These are phyloP conservation scores for Phylloporus sp. DNA, from an alignment of 768 basidiomycete species.

Conservation along the genomic window DNA sequence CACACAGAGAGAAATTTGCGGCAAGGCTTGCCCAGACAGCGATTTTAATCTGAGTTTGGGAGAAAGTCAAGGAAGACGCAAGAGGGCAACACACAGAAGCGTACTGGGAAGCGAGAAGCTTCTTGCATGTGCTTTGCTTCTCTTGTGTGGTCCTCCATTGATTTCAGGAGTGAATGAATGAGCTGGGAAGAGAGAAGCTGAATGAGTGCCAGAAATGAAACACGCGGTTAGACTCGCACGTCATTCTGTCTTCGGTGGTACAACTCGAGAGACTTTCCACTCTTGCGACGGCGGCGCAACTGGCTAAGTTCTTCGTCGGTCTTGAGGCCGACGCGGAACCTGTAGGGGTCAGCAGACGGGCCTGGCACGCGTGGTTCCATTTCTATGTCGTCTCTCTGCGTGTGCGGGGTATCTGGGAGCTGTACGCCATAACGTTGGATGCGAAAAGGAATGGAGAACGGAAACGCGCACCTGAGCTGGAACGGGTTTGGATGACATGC, in stretches of 20 bases:
- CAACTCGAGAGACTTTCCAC: constrained; percentile 58
- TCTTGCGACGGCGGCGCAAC: constrained; percentile 52
- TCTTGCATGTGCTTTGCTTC: constrained; percentile 74
- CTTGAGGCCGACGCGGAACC: constrained; percentile 56
- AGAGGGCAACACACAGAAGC: constrained; percentile 17
- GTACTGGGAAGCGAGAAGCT: constrained; percentile 60
- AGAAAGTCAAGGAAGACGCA: not conserved
- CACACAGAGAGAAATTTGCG: constrained; percentile 68
- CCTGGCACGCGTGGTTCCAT: constrained; percentile 33
- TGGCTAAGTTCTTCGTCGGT: constrained; percentile 60
- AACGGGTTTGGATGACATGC: not conserved
- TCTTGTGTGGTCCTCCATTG: constrained; percentile 84
- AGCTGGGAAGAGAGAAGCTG: constrained; percentile 47
- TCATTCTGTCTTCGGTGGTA: constrained; percentile 74
- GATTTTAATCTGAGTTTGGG: constrained; percentile 65
- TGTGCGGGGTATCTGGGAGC: not conserved
- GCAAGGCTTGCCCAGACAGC: constrained; percentile 83
- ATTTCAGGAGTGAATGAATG: constrained; percentile 82
- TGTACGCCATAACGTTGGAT: not conserved
- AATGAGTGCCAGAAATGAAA: not conserved
- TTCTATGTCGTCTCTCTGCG: constrained; percentile 34
- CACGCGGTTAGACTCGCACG: constrained; percentile 36
- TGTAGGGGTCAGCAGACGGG: constrained; percentile 58
- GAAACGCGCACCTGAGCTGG: not conserved
- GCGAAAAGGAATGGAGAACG: not conserved